Conservation (phyloP, 495 filamentous ascomycete species). For the Penicillium cinerascens region DNA sequence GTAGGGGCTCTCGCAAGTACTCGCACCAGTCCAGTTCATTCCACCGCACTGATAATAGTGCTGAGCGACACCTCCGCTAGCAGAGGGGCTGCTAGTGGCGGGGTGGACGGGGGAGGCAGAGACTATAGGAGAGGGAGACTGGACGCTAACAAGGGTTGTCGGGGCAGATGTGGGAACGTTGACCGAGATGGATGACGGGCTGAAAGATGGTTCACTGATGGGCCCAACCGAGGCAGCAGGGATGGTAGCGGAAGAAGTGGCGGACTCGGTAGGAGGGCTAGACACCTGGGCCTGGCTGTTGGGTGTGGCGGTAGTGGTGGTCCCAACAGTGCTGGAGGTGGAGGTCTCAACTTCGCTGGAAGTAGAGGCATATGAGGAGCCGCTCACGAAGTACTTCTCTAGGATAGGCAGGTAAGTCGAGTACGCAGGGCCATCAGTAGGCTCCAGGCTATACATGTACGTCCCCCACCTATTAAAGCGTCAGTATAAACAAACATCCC, state of each 20-base stretch:
- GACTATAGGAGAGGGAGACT: slow-evolving; percentile 8
- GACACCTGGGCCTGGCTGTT: slow-evolving; percentile 13
- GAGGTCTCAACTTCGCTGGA: neutral
- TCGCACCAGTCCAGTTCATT: slow-evolving; percentile 44
- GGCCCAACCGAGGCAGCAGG: neutral
- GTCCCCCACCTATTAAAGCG: too few relatives aligned
- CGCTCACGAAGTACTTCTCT: slow-evolving; percentile 31
- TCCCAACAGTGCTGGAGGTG: neutral
- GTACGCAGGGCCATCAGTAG: slow-evolving; percentile 50
- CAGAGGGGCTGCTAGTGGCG: slow-evolving; percentile 19
- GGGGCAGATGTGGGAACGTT: slow-evolving; percentile 12
- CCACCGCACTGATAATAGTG: slow-evolving; percentile 52
- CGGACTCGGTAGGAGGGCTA: slow-evolving; percentile 5
- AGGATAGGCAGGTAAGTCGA: slow-evolving; percentile 34
- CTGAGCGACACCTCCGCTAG: slow-evolving; percentile 19
- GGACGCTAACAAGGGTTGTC: slow-evolving; percentile 13
- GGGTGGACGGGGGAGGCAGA: slow-evolving; percentile 11
- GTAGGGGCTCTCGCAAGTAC: slow-evolving; percentile 42
- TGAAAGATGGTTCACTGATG: neutral
- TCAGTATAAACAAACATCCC: too few relatives aligned
- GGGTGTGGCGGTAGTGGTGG: slow-evolving; percentile 15
- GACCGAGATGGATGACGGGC: slow-evolving; percentile 1
- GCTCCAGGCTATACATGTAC: slow-evolving; percentile 63
- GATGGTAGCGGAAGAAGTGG: neutral
- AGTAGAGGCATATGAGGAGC: slow-evolving; percentile 1